Base-by-base conservation (phyloP, 129 eudicot species). In the Dittrichia graveolens region DNA sequence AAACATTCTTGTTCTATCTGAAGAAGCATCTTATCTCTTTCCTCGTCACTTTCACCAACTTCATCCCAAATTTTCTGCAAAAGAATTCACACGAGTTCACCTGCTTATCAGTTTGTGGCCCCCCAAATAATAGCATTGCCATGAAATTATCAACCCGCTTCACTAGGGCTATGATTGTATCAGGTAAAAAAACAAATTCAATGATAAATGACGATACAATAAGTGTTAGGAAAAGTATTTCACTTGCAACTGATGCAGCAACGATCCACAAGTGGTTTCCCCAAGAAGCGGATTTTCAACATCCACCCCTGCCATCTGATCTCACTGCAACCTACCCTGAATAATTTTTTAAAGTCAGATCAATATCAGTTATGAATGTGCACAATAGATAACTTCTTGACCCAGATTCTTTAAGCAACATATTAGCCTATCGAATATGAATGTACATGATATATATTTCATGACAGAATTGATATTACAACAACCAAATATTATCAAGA, bases 61-160 rank as follows among this genome's bases (percentile, higher is more conserved):
- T 93, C 98, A 55, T 90, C 98, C 98, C 98, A 94, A 61, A 90
- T 94, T 94, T 82, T 90, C 98, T 94, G 90, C 77, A 85, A 71
- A 2, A 64, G 8, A 24, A 24, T 31, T 68, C 79, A 67, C 40
- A 75, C 13, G 16, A 18, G 61, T 52, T 15, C 35, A 56, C 37
- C 3, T 18, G 24, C 64, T 7, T 54, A 56, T 56, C 48, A 76
- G 16, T 40, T 59, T 15, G 7, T 4, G n/a, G 14, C 3, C 65
- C 13, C 42, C 65, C n/a, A 8, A 44, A 64, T 18, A 11, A 45
- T 19, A 35, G 11, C 42, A 5, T 3, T 60, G 14, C 14, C 19
- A n/a, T 35, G 40, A 3, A 67, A 13, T 6, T 53, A 35, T 4
- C 18, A 13, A 35, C 42, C 40, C 41, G 5, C 19, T 5, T n/a